Conservation (phyloP, 345 rosid genomes). For the Theobroma cacao region DNA sequence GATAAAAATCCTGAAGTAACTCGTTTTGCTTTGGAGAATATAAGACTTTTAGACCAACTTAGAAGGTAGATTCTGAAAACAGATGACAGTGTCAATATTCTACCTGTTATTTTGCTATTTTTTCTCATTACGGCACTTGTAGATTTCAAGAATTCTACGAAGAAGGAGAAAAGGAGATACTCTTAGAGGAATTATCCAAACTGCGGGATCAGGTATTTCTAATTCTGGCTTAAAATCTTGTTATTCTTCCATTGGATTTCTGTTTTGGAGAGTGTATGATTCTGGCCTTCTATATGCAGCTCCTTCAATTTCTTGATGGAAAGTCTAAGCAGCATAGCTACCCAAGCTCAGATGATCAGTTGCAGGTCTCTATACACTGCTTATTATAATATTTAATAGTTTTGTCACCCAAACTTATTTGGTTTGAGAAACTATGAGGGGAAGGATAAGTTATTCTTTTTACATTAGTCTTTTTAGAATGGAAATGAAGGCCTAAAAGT, state of each 20-base stretch:
- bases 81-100: neutral
- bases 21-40: conserved; percentile 91
- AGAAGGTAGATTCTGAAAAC: conserved; percentile 53
- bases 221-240: conserved; percentile 11
- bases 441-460: conserved; percentile 6
- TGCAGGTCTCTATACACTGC: conserved; percentile 45
- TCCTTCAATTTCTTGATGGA: conserved; percentile 60
- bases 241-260: conserved; percentile 8
- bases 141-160: conserved; percentile 95
- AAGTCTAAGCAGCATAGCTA: conserved; percentile 38
- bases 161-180: conserved; percentile 93
- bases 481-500: neutral
- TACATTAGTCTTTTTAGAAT: neutral
- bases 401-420: neutral
- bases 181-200: conserved; percentile 62
- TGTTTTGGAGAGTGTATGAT: conserved; percentile 5
- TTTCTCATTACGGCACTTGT: conserved; percentile 25
- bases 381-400: neutral
- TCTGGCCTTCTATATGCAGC: conserved; percentile 32
- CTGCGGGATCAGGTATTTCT: conserved; percentile 73
- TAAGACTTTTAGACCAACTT: conserved; percentile 86
- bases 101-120: conserved; percentile 3
- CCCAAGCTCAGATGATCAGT: conserved; percentile 31
- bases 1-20: conserved; percentile 94
- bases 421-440: neutral